A percentile compares a stretch with the other conserved stretches of the same genome.
Evolutionary conservation across 306 rosid genomes (phyloP).

Genomic region (Rosa multiflora): DNA sequence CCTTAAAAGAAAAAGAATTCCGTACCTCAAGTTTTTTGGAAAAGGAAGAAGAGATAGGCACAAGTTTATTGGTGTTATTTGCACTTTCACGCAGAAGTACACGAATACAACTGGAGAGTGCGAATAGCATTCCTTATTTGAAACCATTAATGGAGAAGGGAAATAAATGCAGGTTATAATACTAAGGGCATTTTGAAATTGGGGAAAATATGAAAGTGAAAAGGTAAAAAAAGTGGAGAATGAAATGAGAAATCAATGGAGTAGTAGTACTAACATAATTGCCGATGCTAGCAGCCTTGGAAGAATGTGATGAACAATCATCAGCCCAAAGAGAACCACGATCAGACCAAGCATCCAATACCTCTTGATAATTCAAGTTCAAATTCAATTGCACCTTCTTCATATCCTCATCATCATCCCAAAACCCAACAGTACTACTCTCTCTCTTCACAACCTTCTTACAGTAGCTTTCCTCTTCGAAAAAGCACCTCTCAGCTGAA

Average conservation of each 20-base stretch:
- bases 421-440: conserved; percentile 32
- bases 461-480: conserved; percentile 30
- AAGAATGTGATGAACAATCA: conserved; percentile 43
- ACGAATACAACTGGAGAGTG: not conserved
- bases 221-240: not conserved
- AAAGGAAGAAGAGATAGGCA: too few relatives aligned
- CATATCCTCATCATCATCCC: conserved; percentile 40
- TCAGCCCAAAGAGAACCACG: conserved; percentile 72
- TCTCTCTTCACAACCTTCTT: conserved; percentile 41
- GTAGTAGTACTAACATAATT: conserved; percentile 52
- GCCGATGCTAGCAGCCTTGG: conserved; percentile 35
- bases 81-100: not conserved
- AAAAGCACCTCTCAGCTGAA: conserved; percentile 27
- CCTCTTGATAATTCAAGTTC: conserved; percentile 79
- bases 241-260: not conserved
- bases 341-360: conserved; percentile 82
- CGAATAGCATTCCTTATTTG: not conserved
- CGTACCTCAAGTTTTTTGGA: too few relatives aligned
- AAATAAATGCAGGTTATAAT: not conserved
- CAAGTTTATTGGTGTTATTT: not conserved
- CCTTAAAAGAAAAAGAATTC: not conserved
- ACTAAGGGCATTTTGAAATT: conserved; percentile 1
- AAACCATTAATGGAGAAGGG: not conserved
- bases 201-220: not conserved
- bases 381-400: conserved; percentile 51